These are phyloP conservation scores for Pouteria glomerata DNA, from an alignment of 148 eudicot species.

Conservation along the genomic window DNA sequence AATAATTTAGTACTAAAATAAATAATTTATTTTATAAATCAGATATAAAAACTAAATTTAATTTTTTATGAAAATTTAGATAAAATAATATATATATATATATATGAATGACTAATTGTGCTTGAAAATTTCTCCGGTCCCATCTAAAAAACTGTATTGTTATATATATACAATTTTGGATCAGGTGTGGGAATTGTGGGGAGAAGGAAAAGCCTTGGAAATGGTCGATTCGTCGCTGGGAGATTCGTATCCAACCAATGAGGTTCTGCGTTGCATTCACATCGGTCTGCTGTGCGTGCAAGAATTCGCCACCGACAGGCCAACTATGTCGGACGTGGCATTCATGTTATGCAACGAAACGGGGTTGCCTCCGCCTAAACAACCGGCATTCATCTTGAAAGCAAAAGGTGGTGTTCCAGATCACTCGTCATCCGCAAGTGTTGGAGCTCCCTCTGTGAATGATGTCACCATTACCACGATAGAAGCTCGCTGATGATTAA, in stretches of 20 bases:
- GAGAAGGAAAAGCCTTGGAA: slow-evolving; percentile 24
- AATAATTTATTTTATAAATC: too few species aligned
- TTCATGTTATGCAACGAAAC: slow-evolving; percentile 43
- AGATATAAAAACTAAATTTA: too few species aligned
- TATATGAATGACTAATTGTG: too few species aligned
- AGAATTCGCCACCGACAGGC: slow-evolving; percentile 42
- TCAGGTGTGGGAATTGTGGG: slow-evolving; percentile 55
- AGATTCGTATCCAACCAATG: slow-evolving; percentile 8
- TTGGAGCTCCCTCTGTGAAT: slow-evolving; percentile 5
- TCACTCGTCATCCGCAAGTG: slow-evolving; percentile 29
- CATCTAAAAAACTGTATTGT: too few species aligned
- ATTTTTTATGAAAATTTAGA: too few species aligned
- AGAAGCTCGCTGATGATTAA: neutral
- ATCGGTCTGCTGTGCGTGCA: slow-evolving; percentile 51
- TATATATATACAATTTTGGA: too few species aligned
- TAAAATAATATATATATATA: too few species aligned
- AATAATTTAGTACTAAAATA: too few species aligned
- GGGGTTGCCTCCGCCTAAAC: slow-evolving; percentile 33
- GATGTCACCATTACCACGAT: neutral
- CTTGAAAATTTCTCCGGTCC: too few species aligned
- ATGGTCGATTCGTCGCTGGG: slow-evolving; percentile 24
- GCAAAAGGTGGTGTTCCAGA: slow-evolving; percentile 1
- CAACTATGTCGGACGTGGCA: slow-evolving; percentile 43
- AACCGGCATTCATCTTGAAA: slow-evolving; percentile 44
- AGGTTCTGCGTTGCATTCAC: slow-evolving; percentile 35